phyloP scores from a whole-genome alignment of 805 yeast species.

The Vanderwaltozyma yarrowii region DNA sequence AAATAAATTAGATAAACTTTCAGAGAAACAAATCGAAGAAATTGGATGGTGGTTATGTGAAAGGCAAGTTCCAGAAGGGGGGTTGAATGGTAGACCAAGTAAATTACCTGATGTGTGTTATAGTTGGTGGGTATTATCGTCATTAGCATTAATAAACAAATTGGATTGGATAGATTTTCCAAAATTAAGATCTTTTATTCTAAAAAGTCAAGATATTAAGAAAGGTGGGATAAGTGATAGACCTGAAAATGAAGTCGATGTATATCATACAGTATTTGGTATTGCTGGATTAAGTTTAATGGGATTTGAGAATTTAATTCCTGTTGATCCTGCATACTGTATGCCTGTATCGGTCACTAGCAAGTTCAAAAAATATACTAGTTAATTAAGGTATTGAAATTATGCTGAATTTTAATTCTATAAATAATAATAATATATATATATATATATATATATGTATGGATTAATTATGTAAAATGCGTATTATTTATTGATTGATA shows the following conservation, averaged over 20 bases:
- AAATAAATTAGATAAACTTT: constrained; percentile 41
- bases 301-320: constrained; percentile 47
- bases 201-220: constrained; percentile 64
- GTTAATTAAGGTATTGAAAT: too few species aligned
- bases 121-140: constrained; percentile 92
- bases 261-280: constrained; percentile 87
- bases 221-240: constrained; percentile 91
- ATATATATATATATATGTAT: constrained; percentile 5
- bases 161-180: constrained; percentile 68
- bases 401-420: neutral
- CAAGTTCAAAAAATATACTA: constrained; percentile 31
- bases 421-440: neutral
- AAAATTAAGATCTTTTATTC: constrained; percentile 55
- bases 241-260: constrained; percentile 84
- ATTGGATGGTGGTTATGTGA: constrained; percentile 85
- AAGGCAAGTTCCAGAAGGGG: constrained; percentile 78
- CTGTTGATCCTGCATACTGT: constrained; percentile 80
- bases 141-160: constrained; percentile 54
- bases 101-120: constrained; percentile 96
- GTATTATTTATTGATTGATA: neutral
- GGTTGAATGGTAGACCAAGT: constrained; percentile 93
- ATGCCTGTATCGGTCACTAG: constrained; percentile 43
- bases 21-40: constrained; percentile 31
- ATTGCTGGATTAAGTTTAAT: constrained; percentile 77
- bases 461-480: neutral